Evolutionary conservation across 75 land plant species (phyloP).

Genomic region (Chamaecyparis obtusa): DNA sequence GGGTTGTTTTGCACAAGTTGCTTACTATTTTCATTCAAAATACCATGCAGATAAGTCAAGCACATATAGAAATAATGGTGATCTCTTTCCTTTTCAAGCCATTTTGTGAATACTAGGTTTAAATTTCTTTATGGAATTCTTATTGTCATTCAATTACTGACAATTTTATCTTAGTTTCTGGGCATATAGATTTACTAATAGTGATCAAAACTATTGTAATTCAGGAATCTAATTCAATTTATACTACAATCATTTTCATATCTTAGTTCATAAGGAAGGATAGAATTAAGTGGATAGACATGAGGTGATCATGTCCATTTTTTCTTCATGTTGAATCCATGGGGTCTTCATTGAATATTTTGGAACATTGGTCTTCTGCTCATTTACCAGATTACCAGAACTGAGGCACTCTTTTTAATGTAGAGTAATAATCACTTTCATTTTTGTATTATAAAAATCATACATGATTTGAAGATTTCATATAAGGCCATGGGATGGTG

Average conservation of each 20-base stretch:
- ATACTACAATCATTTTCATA: not conserved
- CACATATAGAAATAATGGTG: slow-evolving; percentile 75
- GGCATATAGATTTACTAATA: not conserved
- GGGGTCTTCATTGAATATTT: not conserved
- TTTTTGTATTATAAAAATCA: not conserved
- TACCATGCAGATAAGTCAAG: slow-evolving; percentile 66
- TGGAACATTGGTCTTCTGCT: not conserved
- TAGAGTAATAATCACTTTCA: no score
- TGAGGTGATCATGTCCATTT: not conserved
- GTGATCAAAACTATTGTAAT: not conserved
- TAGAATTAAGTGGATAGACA: not conserved
- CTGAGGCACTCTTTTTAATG: not conserved
- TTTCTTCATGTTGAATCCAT: not conserved
- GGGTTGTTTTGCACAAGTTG: slow-evolving; percentile 44
- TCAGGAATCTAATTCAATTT: not conserved
- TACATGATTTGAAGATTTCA: no score
- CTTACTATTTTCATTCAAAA: slow-evolving; percentile 81
- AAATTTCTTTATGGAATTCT: not conserved
- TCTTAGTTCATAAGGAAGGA: not conserved
- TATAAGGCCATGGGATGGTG: no score
- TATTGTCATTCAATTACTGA: not conserved
- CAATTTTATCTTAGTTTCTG: not conserved
- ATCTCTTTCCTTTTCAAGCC: not conserved
- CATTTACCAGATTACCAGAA: not conserved
- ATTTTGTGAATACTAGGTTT: not conserved